These are phyloP conservation scores for Dactylorhiza incarnata DNA, from an alignment of 106 monocot species.

Conservation along the genomic window DNA sequence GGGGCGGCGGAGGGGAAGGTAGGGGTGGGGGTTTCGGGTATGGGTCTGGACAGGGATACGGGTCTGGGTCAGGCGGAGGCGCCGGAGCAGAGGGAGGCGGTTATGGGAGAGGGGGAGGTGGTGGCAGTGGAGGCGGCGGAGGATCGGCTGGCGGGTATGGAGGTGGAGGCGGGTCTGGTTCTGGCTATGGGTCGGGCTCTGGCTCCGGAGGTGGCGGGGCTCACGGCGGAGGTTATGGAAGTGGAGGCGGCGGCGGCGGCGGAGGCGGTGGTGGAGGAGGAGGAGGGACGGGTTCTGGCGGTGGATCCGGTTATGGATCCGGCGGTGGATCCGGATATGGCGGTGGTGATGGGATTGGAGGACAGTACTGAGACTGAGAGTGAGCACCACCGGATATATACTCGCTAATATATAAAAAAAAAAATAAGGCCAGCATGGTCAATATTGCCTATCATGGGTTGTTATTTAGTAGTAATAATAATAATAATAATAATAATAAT, in stretches of 20 bases:
- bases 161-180: conserved; percentile 12
- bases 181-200: conserved; percentile 20
- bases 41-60: conserved; percentile 10
- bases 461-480: no score
- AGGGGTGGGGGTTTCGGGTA: conserved; percentile 6
- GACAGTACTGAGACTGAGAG: no score
- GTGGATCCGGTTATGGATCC: conserved; percentile 6
- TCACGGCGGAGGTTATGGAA: conserved; percentile 13
- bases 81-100: conserved; percentile 1
- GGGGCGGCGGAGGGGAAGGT: conserved; percentile 10
- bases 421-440: no score
- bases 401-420: no score
- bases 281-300: neutral
- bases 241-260: neutral
- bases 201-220: conserved; percentile 9
- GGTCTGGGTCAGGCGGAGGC: conserved; percentile 15
- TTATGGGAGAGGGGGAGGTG: conserved; percentile 3
- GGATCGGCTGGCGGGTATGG: conserved; percentile 15
- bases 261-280: conserved; percentile 14
- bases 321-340: conserved; percentile 9
- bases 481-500: no score
- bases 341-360: neutral
- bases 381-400: no score
- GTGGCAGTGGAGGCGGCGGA: conserved; percentile 11
- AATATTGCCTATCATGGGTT: no score